Base-by-base conservation (phyloP, 73 alveolate species). In the Paramecium pentaurelia region DNA sequence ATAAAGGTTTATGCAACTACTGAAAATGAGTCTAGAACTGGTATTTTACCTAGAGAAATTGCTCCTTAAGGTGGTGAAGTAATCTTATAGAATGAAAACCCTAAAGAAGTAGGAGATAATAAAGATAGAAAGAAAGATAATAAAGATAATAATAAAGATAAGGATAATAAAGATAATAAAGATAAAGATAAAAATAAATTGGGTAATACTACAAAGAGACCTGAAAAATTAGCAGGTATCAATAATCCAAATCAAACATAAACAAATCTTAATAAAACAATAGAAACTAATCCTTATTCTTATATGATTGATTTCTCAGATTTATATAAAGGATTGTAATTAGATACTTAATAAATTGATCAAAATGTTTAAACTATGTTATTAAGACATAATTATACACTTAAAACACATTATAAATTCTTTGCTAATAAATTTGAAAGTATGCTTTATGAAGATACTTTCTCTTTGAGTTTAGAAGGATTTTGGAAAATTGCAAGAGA, bases 271-370 rank as follows among this genome's bases (percentile, higher is more conserved):
- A 97, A 96, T 86, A 96, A 96, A 71, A 98, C 96, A 36, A 97
- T 96, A 12, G 99, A 97, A 94, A 90, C 93, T 73, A 98, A 98
- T 92, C 99, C 99, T 68, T 97, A 94, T 96, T 96, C 97, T 90
- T 94, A 96, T 14, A 84, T 98, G 68, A 95, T 98, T 12, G 99
- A 98, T 89, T 93, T 98, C 91, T 86, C 97, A 3, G 99, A 98
- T 92, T 80, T 98, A 77, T 93, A 77, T 34, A 71, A 94, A 60
- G 99, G 97, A 60, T 93, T 97, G 30, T 97, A 97, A 86, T 95
- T 88, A 8, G 98, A 97, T 47, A 95, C 96, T 20, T 88, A 88
- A 27, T 96, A 89, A 77, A 95, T 96, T 28, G 96, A 95, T 86
- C 94, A 95, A 77, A 98, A 97, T 92, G 98, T 98, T 22, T 93